phyloP scores from a whole-genome alignment of 495 filamentous ascomycete genomes.

The Penicillium flavigenum region DNA sequence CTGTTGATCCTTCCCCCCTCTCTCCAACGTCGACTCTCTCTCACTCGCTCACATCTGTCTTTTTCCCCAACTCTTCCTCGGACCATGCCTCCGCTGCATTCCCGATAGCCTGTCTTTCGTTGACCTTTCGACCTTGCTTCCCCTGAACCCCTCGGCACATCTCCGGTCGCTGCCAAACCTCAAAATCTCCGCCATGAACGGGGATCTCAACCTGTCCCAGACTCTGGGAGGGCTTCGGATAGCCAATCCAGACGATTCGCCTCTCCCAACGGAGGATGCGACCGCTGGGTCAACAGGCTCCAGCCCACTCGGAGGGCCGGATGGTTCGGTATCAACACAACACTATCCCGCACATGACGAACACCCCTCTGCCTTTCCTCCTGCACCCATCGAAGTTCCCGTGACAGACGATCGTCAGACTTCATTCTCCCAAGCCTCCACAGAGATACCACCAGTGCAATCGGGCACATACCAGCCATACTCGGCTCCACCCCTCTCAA shows the following conservation, averaged over 20 bases:
- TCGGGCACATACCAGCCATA: conserved; percentile 36
- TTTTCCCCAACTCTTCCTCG: conserved; percentile 18
- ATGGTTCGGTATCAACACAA: conserved; percentile 33
- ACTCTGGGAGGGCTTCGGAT: conserved; percentile 93
- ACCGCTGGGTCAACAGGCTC: conserved; percentile 27
- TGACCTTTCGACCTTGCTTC: conserved; percentile 3
- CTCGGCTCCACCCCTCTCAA: conserved; percentile 46
- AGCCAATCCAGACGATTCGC: conserved; percentile 89
- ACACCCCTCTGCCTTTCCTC: conserved; percentile 20
- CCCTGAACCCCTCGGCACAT: conserved; percentile 8
- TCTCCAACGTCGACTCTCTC: conserved; percentile 5
- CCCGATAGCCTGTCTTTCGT: conserved; percentile 29
- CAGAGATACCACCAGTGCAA: conserved; percentile 23
- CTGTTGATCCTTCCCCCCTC: conserved; percentile 29
- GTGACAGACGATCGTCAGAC: conserved; percentile 33
- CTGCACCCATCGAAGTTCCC: conserved; percentile 25
- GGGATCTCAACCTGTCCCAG: conserved; percentile 88
- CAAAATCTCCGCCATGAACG: conserved; percentile 64
- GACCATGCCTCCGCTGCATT: conserved; percentile 40
- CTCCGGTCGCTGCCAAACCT: conserved; percentile 13
- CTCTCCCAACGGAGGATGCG: conserved; percentile 55
- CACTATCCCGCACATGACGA: conserved; percentile 22
- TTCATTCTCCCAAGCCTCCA: conserved; percentile 23
- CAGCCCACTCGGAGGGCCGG: conserved; percentile 28
- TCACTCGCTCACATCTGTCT: conserved; percentile 10